Evolutionary conservation across 495 filamentous ascomycete species (phyloP).

Genomic region (Penicillium verhagenii): DNA sequence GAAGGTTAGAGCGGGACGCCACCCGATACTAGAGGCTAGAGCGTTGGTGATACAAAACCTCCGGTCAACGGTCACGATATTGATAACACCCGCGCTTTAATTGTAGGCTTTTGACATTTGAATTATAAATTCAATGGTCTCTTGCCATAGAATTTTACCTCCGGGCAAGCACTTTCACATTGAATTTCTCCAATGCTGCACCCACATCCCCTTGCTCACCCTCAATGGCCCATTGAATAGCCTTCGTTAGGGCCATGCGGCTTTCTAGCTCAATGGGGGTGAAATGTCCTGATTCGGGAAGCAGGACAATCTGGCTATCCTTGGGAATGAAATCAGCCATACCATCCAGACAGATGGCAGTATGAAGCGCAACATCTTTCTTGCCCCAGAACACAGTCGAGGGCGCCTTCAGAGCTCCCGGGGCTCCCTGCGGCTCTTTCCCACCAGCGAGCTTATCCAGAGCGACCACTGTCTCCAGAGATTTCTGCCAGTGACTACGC

Average conservation of each 20-base stretch:
- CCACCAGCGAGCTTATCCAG: slow-evolving; percentile 39
- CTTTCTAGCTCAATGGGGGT: slow-evolving; percentile 45
- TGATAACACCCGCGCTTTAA: not conserved
- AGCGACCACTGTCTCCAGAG: slow-evolving; percentile 41
- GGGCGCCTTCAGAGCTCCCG: slow-evolving; percentile 44
- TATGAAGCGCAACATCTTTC: slow-evolving; percentile 41
- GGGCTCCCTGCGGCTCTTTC: slow-evolving; percentile 37
- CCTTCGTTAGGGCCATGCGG: slow-evolving; percentile 29
- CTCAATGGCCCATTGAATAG: slow-evolving; percentile 37
- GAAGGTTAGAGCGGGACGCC: not conserved
- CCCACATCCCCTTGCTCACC: slow-evolving; percentile 39
- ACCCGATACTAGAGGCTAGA: not conserved
- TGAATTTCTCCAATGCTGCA: slow-evolving; percentile 25
- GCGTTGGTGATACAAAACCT: slow-evolving; percentile 2
- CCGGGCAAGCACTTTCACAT: slow-evolving; percentile 33
- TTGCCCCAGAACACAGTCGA: slow-evolving; percentile 55
- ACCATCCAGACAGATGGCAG: slow-evolving; percentile 41
- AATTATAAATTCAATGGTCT: too few relatives aligned
- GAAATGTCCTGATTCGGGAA: slow-evolving; percentile 41
- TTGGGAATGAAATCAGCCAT: slow-evolving; percentile 41
- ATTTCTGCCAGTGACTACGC: slow-evolving; percentile 44
- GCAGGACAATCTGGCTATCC: slow-evolving; percentile 40
- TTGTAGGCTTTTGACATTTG: too few relatives aligned
- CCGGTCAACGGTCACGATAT: not conserved
- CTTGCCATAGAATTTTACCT: too few relatives aligned